Percentiles rank a stretch among this genome's conserved stretches.
These are phyloP conservation scores for Camptophora hylomeconis DNA, from an alignment of 2,329 filamentous ascomycete species.

Conservation along the genomic window DNA sequence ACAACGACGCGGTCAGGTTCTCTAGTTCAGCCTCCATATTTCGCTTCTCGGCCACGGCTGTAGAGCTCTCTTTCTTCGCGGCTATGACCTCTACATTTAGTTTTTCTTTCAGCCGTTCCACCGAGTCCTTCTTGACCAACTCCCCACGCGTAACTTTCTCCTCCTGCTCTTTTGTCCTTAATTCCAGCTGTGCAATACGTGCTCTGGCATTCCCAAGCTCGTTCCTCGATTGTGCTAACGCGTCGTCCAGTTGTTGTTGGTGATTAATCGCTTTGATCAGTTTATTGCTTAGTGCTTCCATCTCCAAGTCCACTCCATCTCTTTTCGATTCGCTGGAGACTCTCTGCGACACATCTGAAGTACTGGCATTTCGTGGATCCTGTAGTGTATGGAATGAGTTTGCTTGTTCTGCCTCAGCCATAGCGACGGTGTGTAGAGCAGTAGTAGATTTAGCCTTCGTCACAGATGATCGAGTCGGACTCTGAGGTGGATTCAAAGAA, in stretches of 20 bases:
- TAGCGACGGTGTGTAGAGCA: conserved; percentile 25
- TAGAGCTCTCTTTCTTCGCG: conserved; percentile 51
- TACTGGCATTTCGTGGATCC: conserved; percentile 28
- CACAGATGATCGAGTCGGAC: conserved; percentile 15
- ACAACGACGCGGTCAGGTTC: conserved; percentile 79
- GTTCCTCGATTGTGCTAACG: conserved; percentile 65
- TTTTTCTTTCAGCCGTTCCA: conserved; percentile 57
- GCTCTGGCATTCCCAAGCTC: conserved; percentile 65
- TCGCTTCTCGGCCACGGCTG: conserved; percentile 66
- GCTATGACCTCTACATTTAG: conserved; percentile 48
- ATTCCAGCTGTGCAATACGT: conserved; percentile 56
- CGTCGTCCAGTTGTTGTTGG: conserved; percentile 84
- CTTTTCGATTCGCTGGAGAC: conserved; percentile 41
- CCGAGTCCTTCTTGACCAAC: conserved; percentile 59
- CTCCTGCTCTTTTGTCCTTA: conserved; percentile 55
- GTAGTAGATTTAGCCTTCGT: conserved; percentile 33
- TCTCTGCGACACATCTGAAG: conserved; percentile 24
- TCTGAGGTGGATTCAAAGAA: too few relatives aligned
- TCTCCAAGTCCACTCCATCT: too few relatives aligned
- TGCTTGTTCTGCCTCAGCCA: conserved; percentile 17
- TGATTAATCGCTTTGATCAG: conserved; percentile 96
- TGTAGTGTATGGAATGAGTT: conserved; percentile 33
- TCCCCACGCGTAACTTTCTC: conserved; percentile 58
- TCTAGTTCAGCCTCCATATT: conserved; percentile 88
- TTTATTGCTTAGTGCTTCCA: conserved; percentile 84